Percentiles rank a stretch among this genome's conserved stretches.
Evolutionary conservation across 257 asterid species (phyloP).

Genomic region (Anisodus tanguticus): DNA sequence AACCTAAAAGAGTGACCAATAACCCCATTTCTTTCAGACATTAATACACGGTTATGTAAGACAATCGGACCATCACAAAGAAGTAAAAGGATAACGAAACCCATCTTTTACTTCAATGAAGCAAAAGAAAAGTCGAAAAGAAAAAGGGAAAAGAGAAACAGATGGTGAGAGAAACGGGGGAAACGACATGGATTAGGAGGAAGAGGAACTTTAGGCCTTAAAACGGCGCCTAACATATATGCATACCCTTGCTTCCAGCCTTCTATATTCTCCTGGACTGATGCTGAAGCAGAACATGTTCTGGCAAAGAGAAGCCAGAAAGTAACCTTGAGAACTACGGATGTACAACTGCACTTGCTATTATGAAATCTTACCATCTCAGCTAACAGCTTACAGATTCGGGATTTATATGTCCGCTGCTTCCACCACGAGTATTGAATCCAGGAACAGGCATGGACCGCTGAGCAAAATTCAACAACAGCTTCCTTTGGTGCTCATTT

Average conservation of each 20-base stretch:
- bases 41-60: too few species aligned
- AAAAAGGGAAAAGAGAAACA: background rate
- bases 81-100: constrained; percentile 3
- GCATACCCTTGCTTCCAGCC: constrained; percentile 31
- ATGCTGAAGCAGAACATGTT: constrained; percentile 24
- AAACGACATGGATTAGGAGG: constrained; percentile 14
- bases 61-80: background rate
- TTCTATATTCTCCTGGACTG: constrained; percentile 12
- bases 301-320: constrained; percentile 25
- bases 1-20: constrained; percentile 26
- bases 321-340: constrained; percentile 25
- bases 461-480: constrained; percentile 48
- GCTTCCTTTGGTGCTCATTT: constrained; percentile 51
- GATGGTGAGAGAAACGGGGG: background rate
- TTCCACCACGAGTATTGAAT: constrained; percentile 37
- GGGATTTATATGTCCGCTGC: constrained; percentile 28
- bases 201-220: constrained; percentile 29
- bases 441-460: constrained; percentile 50
- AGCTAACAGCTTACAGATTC: constrained; percentile 32
- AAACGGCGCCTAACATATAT: constrained; percentile 26
- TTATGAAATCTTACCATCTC: constrained; percentile 7
- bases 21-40: constrained; percentile 10
- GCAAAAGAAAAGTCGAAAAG: constrained; percentile 1
- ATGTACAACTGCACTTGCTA: constrained; percentile 30
- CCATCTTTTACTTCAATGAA: constrained; percentile 13